Conservation (phyloP, 2,329 filamentous ascomycete species). For the Aureobasidium namibiae region DNA sequence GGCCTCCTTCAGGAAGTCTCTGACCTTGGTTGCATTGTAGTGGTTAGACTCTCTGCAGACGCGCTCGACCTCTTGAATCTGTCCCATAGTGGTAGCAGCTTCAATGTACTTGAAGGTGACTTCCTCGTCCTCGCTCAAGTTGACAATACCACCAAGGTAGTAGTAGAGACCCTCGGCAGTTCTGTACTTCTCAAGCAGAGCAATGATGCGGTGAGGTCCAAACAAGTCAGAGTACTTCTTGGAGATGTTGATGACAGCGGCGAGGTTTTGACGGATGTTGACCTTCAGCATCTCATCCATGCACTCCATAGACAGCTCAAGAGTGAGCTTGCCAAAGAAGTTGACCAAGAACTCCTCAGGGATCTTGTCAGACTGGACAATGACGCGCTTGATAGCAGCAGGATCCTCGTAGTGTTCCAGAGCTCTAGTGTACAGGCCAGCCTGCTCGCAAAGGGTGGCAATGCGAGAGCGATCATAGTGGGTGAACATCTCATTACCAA, state of each 20-base stretch:
- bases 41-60: conserved; percentile 82
- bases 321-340: conserved; percentile 90
- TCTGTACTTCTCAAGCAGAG: conserved; percentile 94
- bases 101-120: conserved; percentile 99
- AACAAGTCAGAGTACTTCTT: conserved; percentile 97
- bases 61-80: conserved; percentile 92
- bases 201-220: conserved; percentile 77
- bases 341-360: conserved; percentile 83
- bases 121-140: conserved; percentile 87
- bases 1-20: conserved; percentile 98
- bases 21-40: conserved; percentile 91
- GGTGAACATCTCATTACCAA: conserved; percentile 97
- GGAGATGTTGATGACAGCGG: conserved; percentile 87
- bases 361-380: conserved; percentile 79
- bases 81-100: conserved; percentile 85
- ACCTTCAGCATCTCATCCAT: conserved; percentile 92
- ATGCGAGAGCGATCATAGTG: conserved; percentile 90
- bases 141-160: conserved; percentile 96
- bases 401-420: conserved; percentile 93
- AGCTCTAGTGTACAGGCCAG: conserved; percentile 62
- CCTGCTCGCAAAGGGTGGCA: conserved; percentile 85
- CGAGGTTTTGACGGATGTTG: conserved; percentile 95
- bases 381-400: conserved; percentile 78
- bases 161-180: conserved; percentile 96
- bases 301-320: conserved; percentile 90